Evolutionary conservation across 2,329 filamentous ascomycete genomes (phyloP).

Genomic region (Chaetomiaceae sp.): DNA sequence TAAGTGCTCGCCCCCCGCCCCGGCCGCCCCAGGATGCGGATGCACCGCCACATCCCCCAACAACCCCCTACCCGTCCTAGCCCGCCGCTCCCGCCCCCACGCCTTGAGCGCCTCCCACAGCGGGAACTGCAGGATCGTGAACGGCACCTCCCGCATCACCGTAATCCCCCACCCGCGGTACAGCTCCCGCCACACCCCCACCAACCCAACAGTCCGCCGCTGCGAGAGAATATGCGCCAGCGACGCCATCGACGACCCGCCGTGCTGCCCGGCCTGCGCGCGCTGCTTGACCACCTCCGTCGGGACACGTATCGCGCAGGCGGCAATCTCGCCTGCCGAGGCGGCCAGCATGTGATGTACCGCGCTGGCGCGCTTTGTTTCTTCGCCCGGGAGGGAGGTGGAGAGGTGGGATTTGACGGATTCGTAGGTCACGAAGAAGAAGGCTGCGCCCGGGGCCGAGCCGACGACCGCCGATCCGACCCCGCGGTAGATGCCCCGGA

Average conservation of each 20-base stretch:
- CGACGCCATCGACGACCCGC: constrained; percentile 61
- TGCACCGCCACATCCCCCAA: constrained; percentile 21
- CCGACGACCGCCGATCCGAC: constrained; percentile 86
- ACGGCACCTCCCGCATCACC: constrained; percentile 91
- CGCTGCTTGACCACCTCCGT: constrained; percentile 97
- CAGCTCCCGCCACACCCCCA: constrained; percentile 70
- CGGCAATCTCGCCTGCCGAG: constrained; percentile 80
- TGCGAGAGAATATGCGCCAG: constrained; percentile 64
- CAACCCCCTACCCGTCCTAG: constrained; percentile 20
- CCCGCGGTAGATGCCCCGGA: constrained; percentile 88
- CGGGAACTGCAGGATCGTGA: constrained; percentile 95
- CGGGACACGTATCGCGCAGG: constrained; percentile 86
- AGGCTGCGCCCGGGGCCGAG: constrained; percentile 86
- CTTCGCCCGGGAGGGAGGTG: constrained; percentile 16
- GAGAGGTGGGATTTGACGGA: constrained; percentile 51
- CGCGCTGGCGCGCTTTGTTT: background rate
- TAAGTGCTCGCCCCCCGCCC: no score
- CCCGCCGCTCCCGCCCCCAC: constrained; percentile 48
- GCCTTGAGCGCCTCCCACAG: constrained; percentile 92
- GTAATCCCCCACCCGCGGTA: constrained; percentile 93
- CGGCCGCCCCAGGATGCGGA: constrained; percentile 5
- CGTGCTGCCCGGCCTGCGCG: constrained; percentile 81
- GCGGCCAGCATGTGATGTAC: constrained; percentile 77
- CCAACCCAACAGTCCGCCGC: constrained; percentile 39
- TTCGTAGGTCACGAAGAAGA: constrained; percentile 97